Evolutionary conservation across 805 yeast genomes (phyloP), one percentile per base, ranked within the genome.

Genomic region (Candida khao-thaluensis): DNA sequence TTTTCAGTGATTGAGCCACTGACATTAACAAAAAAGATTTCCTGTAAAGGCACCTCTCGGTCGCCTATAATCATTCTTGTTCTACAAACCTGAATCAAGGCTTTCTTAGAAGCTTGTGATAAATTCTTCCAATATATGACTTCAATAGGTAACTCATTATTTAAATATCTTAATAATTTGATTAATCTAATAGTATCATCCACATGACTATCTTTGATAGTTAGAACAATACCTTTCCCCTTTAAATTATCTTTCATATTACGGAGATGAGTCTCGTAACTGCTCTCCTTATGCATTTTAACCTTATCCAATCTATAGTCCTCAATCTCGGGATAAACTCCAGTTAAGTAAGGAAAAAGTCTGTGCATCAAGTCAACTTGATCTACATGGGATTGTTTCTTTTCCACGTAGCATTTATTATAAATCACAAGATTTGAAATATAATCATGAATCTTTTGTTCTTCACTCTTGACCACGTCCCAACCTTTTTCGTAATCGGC

Each of bases 141-240:
- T 42, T 65, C 56, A 23, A 65, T 61, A 4, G 70, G 71, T 10
- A 64, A 50, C 7, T 34, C 39, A 37, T 64, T 65, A 5, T 50
- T 49, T 32, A 61, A 41, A 10, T 53, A 54, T 7, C 66, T 51
- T 23, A 65, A 53, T 7, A 61, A 30, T 26, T 53, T 56, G 14
- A 65, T 47, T 12, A 65, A 46, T 25, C 60, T 33, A 1, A 56
- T 27, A 4, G 51, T 37, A 30, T 45, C 46, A 9, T 55, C 51
- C 2, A 60, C 40, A 42, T 59, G 64, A 1, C 28, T 32, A 39
- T 65, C 64, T 1, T 52, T 40, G 9, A 64, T 46, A 2, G 68
- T 59, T 40, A 65, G 33, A 2, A 61, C 71, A 28, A 65, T 53
- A 6, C 71, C 71, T 33, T 41, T 52, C 0, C 68, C 69, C 20